These are phyloP conservation scores for Sordariomycetes sp. DNA, from an alignment of 2,329 filamentous ascomycete genomes.

Conservation along the genomic window DNA sequence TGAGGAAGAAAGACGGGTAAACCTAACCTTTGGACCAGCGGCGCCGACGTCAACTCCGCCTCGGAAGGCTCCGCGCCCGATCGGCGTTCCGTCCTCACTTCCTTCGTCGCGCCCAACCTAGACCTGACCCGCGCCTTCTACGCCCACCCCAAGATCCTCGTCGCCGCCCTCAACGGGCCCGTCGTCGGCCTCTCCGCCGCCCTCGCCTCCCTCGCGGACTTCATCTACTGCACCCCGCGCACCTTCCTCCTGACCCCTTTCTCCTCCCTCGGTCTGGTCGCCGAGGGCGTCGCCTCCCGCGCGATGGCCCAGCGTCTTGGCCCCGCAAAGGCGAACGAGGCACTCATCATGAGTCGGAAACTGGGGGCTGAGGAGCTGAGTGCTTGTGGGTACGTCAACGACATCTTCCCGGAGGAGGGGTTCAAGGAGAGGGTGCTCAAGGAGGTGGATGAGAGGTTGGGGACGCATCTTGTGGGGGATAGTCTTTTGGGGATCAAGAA, in stretches of 20 bases:
- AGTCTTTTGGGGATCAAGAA: conserved; percentile 77
- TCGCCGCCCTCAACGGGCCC: conserved; percentile 84
- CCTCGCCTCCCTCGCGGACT: conserved; percentile 72
- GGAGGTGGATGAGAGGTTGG: conserved; percentile 73
- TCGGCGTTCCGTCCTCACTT: conserved; percentile 41
- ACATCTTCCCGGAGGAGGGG: conserved; percentile 58
- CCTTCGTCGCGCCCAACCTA: conserved; percentile 76
- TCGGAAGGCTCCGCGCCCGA: background rate
- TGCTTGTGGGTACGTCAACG: conserved; percentile 71
- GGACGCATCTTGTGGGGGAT: conserved; percentile 65
- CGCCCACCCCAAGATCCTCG: conserved; percentile 84
- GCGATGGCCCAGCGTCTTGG: conserved; percentile 74
- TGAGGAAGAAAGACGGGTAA: background rate
- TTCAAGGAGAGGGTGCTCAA: conserved; percentile 61
- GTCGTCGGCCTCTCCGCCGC: conserved; percentile 81
- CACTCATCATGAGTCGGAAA: conserved; percentile 76
- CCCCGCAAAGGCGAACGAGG: conserved; percentile 75
- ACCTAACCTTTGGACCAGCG: background rate
- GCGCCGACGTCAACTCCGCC: conserved; percentile 6
- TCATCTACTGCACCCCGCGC: conserved; percentile 74
- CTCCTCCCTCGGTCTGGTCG: conserved; percentile 74
- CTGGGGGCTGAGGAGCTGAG: conserved; percentile 64
- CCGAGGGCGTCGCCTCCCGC: conserved; percentile 71
- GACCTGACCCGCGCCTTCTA: conserved; percentile 85
- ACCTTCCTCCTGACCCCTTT: conserved; percentile 87